Evolutionary conservation across 2,329 filamentous ascomycete genomes (phyloP), one percentile per base, ranked within the genome.

Genomic region (Phialemonium atrogriseum): DNA sequence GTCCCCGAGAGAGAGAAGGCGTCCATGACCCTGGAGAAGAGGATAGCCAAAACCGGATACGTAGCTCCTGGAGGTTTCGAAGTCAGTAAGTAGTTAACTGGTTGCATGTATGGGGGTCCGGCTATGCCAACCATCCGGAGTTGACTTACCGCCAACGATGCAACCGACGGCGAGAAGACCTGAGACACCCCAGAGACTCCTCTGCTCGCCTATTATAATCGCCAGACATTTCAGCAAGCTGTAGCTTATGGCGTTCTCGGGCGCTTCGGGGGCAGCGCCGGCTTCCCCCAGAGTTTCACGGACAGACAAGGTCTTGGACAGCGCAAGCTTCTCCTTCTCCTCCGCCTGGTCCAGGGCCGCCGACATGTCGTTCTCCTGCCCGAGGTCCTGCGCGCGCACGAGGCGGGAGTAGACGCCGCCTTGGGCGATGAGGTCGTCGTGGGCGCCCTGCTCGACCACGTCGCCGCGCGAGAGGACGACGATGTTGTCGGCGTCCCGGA

Each of bases 401-500:
- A 42, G 37, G 10, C 35, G 21, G 9, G 30, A 37, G 28, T 55
- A 55, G n/a, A 37, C 40, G 11, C 50, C 48, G 8, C 39, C 37
- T 3, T 25, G 24, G 2, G 40, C 41, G 14, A 52, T 36, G 10
- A 54, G 40, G 6, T 44, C 36, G 7, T 41, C 39, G 27, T 56
- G 53, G 1, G 45, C 49, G 5, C 53, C 52, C 29, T 50, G 44
- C 33, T 52, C 50, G 14, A 51, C 38, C 8, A 53, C 62, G 11
- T 34, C 38, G 7, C 46, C 42, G 12, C 46, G 54, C 10, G 51
- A 46, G 32, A 62, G 50, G 12, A 61, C 58, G 5, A 60, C 52
- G n/a, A 62, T 60, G 19, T 58, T 56, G 34, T 60, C 54, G 0
- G 59, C 57, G 19, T 55, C 55, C 30, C 59, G 56, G 20, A 66